Conservation (phyloP, 345 rosid genomes). For the Reutealis trisperma region DNA sequence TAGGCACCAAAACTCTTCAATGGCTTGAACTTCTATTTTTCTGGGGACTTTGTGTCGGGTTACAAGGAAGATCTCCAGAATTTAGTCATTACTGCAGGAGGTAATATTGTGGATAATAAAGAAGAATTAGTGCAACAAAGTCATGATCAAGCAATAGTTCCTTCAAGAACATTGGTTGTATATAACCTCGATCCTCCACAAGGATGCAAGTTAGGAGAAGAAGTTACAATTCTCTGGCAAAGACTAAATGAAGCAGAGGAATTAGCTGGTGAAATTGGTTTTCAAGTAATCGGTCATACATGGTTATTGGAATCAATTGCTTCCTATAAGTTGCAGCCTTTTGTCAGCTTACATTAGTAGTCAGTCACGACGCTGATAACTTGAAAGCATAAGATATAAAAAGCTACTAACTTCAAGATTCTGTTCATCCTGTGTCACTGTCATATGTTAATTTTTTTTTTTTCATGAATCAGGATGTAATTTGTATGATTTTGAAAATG, state of each 20-base stretch:
- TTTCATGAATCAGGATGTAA: neutral
- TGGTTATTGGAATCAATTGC: constrained; percentile 89
- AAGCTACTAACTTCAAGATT: neutral
- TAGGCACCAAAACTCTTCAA: constrained; percentile 77
- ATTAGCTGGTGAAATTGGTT: constrained; percentile 52
- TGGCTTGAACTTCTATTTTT: constrained; percentile 58
- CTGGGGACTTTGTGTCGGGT: constrained; percentile 55
- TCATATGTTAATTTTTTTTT: neutral
- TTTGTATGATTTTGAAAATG: constrained; percentile 1
- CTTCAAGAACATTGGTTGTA: constrained; percentile 44
- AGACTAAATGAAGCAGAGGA: constrained; percentile 68
- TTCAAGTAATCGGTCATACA: constrained; percentile 56
- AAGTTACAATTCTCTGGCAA: constrained; percentile 66
- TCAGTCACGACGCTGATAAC: too few relatives aligned
- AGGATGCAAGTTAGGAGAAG: constrained; percentile 66
- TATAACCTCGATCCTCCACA: constrained; percentile 65
- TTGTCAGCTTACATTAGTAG: constrained; percentile 19
- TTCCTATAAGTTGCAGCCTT: constrained; percentile 55
- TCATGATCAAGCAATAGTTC: constrained; percentile 8
- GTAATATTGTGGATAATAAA: constrained; percentile 47
- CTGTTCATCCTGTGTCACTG: neutral
- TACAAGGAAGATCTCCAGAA: constrained; percentile 68
- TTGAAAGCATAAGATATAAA: neutral
- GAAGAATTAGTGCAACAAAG: constrained; percentile 37
- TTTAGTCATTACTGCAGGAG: constrained; percentile 64